A percentile compares a stretch with the other conserved stretches of the same genome.
Conservation (phyloP, 73 alveolate species). For the Paramecium pentaurelia region DNA sequence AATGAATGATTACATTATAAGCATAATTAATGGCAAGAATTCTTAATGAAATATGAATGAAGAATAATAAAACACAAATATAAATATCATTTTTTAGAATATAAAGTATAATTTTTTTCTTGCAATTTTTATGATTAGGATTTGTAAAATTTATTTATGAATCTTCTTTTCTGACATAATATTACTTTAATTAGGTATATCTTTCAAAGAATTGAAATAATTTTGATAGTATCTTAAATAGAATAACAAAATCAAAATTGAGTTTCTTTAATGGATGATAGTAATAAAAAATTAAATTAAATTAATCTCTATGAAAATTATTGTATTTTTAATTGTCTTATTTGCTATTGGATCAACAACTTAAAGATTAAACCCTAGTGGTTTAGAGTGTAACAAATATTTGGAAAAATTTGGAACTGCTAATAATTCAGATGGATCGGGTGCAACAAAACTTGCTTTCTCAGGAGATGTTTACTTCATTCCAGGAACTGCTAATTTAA, state of each 20-base stretch:
- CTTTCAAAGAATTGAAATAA: neutral
- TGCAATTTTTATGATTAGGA: neutral
- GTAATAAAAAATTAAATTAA: neutral
- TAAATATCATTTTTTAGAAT: too few relatives aligned
- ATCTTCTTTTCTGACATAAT: neutral
- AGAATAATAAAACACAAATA: neutral
- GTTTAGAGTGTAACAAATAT: neutral
- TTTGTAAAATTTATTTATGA: neutral
- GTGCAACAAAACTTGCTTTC: neutral
- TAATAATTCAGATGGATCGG: neutral
- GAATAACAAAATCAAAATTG: neutral
- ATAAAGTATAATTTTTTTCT: neutral
- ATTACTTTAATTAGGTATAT: neutral
- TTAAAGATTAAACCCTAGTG: neutral
- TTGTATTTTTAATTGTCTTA: neutral
- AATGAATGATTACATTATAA: neutral
- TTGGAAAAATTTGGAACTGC: neutral
- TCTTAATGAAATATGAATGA: too few relatives aligned
- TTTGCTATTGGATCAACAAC: neutral
- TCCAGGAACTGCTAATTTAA: neutral
- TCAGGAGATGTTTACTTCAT: neutral
- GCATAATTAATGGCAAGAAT: neutral
- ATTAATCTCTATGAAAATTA: neutral
- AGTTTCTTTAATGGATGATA: neutral
- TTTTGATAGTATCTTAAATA: neutral